A percentile compares a stretch with the other conserved stretches of the same genome.
Conservation (phyloP, 139 green algal species). For the Haematococcus sp. region DNA sequence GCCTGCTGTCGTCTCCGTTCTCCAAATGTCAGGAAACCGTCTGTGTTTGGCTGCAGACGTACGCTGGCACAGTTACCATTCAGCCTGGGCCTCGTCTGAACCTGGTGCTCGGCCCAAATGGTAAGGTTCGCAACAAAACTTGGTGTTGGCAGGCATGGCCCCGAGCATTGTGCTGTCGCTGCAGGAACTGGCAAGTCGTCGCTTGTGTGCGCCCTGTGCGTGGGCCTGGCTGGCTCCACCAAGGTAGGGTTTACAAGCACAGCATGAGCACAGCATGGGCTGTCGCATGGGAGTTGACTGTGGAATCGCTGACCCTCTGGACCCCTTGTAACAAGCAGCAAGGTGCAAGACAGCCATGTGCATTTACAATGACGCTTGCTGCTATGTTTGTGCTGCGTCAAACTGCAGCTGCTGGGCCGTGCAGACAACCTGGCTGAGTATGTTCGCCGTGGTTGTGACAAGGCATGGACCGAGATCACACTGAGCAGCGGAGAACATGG, state of each 20-base stretch:
- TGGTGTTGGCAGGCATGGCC: too few species aligned
- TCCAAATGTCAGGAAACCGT: not conserved
- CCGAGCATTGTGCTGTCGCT: too few species aligned
- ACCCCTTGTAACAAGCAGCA: not conserved
- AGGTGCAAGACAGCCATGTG: too few species aligned
- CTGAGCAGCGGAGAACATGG: conserved; percentile 45
- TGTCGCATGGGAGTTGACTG: not conserved
- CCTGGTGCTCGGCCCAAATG: conserved; percentile 94
- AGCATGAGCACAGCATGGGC: not conserved
- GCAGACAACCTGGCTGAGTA: conserved; percentile 79
- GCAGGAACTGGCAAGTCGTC: conserved; percentile 90
- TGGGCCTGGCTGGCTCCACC: conserved; percentile 76
- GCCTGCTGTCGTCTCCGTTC: not conserved
- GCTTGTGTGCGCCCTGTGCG: conserved; percentile 86
- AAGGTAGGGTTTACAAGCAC: conserved; percentile 37
- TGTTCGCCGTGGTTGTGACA: conserved; percentile 60
- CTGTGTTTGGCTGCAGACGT: conserved; percentile 63
- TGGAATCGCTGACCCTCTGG: not conserved
- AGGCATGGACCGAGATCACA: conserved; percentile 68
- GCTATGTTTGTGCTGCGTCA: too few species aligned
- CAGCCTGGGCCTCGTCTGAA: conserved; percentile 82
- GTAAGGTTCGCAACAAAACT: conserved; percentile 42
- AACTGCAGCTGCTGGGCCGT: conserved; percentile 69
- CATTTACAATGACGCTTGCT: too few species aligned
- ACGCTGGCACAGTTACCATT: conserved; percentile 57